Evolutionary conservation across 306 rosid genomes (phyloP), one percentile per base, ranked within the genome.

Genomic region (Quercus mongolica): DNA sequence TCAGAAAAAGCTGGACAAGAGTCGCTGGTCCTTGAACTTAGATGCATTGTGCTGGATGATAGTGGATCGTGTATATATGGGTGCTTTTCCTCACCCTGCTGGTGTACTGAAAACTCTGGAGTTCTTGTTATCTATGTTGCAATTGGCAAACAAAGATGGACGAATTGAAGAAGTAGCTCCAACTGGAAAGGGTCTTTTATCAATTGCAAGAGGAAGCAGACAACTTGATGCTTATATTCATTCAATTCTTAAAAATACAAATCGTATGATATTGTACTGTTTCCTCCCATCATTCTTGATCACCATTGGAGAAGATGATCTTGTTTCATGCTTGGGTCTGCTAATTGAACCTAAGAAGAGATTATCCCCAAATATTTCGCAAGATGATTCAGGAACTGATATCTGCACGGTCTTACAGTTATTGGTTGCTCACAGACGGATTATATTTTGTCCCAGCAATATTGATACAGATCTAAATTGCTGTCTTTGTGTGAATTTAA

Each of bases 21-120:
- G 79, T 86, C 94, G 99, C 61, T 96, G 99, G 99, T 91, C 98
- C 54, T 77, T 93, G 51, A 96, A 96, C 83, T 88, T 96, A 86
- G 99, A 96, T 87, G 89, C 97, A 44, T 87, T 96, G 81, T 96
- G 99, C 84, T 89, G 93, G 94, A 92, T 96, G 92, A 87, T 96
- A 75, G 99, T 93, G 76, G 99, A 96, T 76, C 97, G 98, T 41
- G 97, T 91, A 25, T 93, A 96, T 83, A 91, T 93, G 98, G 99
- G 99, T 82, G 98, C 97, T 80, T 93, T 96, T 78, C 98, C 99
- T 82, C 98, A 93, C 75, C 94, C 98, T 67, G 83, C 92, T 58
- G 92, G 90, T 44, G 90, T 93, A 70, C 82, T 96, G 74, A 96
- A 89, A 91, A 90, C 98, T 72, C 93, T 96, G 2, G 99, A 96